Base-by-base conservation (phyloP, 805 yeast genomes). In the Cephaloascus albidus region DNA sequence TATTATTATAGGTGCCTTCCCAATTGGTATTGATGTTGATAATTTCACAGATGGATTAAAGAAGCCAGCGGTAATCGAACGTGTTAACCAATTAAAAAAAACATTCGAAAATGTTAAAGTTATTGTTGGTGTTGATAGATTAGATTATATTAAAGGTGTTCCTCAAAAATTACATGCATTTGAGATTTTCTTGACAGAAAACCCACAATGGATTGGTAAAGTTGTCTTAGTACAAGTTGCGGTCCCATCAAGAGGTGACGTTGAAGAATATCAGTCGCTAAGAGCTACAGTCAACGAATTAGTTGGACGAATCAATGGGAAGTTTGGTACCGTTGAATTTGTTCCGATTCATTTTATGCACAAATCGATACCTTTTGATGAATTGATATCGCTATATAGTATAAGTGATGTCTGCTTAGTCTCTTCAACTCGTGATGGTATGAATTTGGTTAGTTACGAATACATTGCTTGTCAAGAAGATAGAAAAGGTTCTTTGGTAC, bases 161-260 rank as follows among this genome's bases (percentile, higher is more conserved):
- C 98, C 98, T 1, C 97, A 93, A 54, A 93, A 93, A 56, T 68
- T 93, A 37, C 97, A 90, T 55, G 97, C 97, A 1, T 85, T 93
- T 62, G 97, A 93, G 56, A 85, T 89, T 10, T 93, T 93, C 49
- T 63, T 93, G 37, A 78, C 79, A 35, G 94, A 86, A 50, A 95
- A 93, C 58, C 98, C 98, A 0, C 96, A 90, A 60, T 93, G 96
- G 96, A 85, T 89, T 28, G 98, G 98, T 10, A 93, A 93, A 60
- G 97, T 89, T 4, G 89, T 93, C 2, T 66, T 93, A 38, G 90
- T 93, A 6, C 99, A 93, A 61, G 90, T 93, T 28, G 98, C 98
- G 0, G 97, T 93, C 17, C 98, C 99, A 3, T 84, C 95, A 16
- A 74, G 98, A 51, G 97, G 96, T 34, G 98, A 90, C 51, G 98